Percentiles rank a stretch among this genome's conserved stretches.
Conservation (phyloP, 805 yeast genomes). For the Saturnispora zaruensis region DNA sequence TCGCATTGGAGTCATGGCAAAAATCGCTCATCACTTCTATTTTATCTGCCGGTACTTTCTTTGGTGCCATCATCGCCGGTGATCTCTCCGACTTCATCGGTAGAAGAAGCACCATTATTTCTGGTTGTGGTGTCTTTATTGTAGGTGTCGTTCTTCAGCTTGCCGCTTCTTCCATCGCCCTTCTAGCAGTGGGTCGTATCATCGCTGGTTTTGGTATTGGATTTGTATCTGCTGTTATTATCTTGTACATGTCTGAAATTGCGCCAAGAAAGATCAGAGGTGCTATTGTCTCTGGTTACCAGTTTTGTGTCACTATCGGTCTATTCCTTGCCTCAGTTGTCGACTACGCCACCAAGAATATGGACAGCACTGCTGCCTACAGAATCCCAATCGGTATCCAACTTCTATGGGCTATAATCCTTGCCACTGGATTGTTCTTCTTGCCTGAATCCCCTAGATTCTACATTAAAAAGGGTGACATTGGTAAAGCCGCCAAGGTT, state of each 20-base stretch:
- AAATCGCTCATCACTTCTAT: conserved; percentile 57
- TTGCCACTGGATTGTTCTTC: conserved; percentile 52
- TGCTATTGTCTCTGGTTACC: conserved; percentile 67
- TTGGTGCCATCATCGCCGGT: conserved; percentile 57
- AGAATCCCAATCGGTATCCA: conserved; percentile 70
- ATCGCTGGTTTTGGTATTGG: conserved; percentile 77
- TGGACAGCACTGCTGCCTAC: conserved; percentile 50
- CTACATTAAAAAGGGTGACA: conserved; percentile 46
- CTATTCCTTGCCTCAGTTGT: conserved; percentile 60
- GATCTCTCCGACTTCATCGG: conserved; percentile 41
- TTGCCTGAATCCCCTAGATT: conserved; percentile 76
- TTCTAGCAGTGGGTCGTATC: conserved; percentile 59
- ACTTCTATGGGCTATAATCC: conserved; percentile 57
- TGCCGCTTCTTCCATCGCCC: conserved; percentile 36
- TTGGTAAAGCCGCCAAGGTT: conserved; percentile 49
- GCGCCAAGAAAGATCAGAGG: conserved; percentile 76
- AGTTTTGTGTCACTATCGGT: conserved; percentile 59
- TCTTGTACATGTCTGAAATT: conserved; percentile 72
- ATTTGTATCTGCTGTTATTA: conserved; percentile 64
- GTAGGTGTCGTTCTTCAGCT: conserved; percentile 43
- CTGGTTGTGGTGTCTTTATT: conserved; percentile 37
- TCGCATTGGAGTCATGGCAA: conserved; percentile 24
- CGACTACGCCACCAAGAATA: conserved; percentile 55
- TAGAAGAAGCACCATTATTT: conserved; percentile 38
- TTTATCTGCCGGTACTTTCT: conserved; percentile 61